Percentiles rank a stretch among this genome's conserved stretches.
phyloP scores from a whole-genome alignment of 768 basidiomycete species.

The Mrakia frigida region DNA sequence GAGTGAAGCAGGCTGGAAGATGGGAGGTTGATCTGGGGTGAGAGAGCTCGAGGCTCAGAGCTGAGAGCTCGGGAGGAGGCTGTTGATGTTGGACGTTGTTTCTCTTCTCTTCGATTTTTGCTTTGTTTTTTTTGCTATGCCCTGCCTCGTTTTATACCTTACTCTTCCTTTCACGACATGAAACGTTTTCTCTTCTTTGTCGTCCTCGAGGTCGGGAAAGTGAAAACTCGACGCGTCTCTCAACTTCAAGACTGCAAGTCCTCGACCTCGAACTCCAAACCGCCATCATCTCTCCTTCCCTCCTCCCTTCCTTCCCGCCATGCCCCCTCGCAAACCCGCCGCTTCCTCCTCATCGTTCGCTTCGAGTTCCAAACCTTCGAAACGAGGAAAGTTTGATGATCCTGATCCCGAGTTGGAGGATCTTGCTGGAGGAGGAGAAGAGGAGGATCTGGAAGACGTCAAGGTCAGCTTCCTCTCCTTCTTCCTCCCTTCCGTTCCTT shows the following conservation, averaged over 20 bases:
- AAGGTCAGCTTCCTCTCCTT: constrained; percentile 13
- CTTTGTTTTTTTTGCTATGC: neutral
- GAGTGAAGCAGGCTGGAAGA: too few species aligned
- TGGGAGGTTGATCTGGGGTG: too few species aligned
- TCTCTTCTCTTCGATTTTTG: neutral
- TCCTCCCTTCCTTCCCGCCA: neutral
- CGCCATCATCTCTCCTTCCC: neutral
- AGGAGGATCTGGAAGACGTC: constrained; percentile 30
- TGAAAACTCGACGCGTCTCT: neutral
- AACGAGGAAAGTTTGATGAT: constrained; percentile 23
- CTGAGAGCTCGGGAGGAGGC: too few species aligned
- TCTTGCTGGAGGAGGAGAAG: constrained; percentile 6
- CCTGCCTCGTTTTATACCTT: too few species aligned
- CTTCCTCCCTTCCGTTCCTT: neutral
- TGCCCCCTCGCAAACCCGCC: constrained; percentile 24
- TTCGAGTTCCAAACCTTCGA: constrained; percentile 6
- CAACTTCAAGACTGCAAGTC: neutral
- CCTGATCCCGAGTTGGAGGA: neutral
- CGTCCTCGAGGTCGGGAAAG: neutral
- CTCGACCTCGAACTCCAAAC: neutral
- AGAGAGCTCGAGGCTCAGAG: too few species aligned
- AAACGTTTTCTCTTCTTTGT: neutral
- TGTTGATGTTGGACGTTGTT: neutral
- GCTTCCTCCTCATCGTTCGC: constrained; percentile 12
- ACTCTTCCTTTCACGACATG: neutral